Conservation (phyloP, 73 alveolate species). For the Stentor coeruleus region DNA sequence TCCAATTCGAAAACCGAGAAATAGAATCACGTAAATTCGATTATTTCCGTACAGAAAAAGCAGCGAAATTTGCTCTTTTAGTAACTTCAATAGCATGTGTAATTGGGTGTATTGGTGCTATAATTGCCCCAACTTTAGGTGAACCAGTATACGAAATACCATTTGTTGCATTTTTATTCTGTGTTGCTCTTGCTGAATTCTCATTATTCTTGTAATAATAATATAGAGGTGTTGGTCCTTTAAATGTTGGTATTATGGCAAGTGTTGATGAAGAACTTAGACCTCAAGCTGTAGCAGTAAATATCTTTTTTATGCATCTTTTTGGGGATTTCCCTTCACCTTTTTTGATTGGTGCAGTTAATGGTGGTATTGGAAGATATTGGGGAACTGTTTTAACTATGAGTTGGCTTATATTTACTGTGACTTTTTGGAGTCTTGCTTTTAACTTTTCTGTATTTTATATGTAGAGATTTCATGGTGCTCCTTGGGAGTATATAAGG, state of each 20-base stretch:
- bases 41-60: neutral
- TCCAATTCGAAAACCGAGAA: neutral
- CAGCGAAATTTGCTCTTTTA: neutral
- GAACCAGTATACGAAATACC: neutral
- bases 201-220: neutral
- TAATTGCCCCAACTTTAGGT: neutral
- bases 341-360: neutral
- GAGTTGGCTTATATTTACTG: neutral
- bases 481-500: neutral
- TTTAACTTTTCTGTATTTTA: neutral
- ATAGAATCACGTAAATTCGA: neutral
- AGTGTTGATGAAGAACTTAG: constrained; percentile 6
- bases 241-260: neutral
- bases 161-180: neutral
- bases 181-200: neutral
- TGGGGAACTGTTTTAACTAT: neutral
- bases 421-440: neutral
- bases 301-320: neutral
- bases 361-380: neutral
- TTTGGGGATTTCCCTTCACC: constrained; percentile 23
- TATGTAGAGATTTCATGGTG: constrained; percentile 6
- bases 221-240: constrained; percentile 16
- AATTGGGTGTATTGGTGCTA: neutral
- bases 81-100: neutral
- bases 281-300: constrained; percentile 7